Percentiles rank a stretch among this genome's conserved stretches.
Conservation (phyloP, 768 basidiomycete genomes). For the Podaxis pistillaris region DNA sequence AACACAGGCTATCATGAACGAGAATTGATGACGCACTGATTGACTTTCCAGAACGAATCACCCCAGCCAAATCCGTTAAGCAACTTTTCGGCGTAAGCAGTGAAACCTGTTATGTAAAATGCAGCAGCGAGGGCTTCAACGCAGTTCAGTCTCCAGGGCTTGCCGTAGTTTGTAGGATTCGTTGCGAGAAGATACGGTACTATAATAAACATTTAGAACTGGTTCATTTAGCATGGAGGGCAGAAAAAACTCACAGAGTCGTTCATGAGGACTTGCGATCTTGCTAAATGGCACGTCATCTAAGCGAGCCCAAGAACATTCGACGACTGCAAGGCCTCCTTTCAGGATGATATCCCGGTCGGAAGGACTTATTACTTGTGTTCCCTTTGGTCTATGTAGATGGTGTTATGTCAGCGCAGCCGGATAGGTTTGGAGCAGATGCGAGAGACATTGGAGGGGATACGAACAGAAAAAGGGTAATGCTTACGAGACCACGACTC, state of each 20-base stretch:
- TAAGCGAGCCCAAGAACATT: conserved; percentile 96
- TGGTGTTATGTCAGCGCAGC: background rate
- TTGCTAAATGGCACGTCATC: conserved; percentile 95
- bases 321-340: conserved; percentile 91
- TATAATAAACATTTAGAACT: conserved; percentile 27
- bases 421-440: background rate
- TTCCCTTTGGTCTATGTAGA: conserved; percentile 74
- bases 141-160: conserved; percentile 94
- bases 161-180: conserved; percentile 97
- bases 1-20: background rate
- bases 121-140: conserved; percentile 94
- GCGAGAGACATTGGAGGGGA: background rate
- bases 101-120: conserved; percentile 90
- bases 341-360: conserved; percentile 78
- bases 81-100: conserved; percentile 74
- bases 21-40: conserved; percentile 46
- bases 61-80: conserved; percentile 91
- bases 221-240: background rate
- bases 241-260: conserved; percentile 69
- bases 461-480: conserved; percentile 1
- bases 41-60: conserved; percentile 81
- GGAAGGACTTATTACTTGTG: conserved; percentile 71
- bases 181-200: conserved; percentile 95
- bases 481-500: conserved; percentile 89
- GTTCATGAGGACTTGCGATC: conserved; percentile 90